Evolutionary conservation across 768 basidiomycete genomes (phyloP).

Genomic region (Baorangia bicolor): DNA sequence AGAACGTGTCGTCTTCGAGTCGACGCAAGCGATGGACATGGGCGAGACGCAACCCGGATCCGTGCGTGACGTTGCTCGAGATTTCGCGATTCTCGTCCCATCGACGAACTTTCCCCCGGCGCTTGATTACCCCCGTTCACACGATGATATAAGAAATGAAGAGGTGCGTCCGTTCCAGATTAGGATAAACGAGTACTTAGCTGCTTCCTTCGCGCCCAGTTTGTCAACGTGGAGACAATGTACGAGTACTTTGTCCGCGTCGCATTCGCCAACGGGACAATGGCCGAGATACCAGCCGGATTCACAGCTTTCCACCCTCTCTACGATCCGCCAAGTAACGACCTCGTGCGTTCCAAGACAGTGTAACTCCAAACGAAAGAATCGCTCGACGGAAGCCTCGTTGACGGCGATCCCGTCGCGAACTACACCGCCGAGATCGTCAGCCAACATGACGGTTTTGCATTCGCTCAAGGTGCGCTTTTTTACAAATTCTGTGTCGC

Average conservation of each 20-base stretch:
- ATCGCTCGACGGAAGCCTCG: not conserved
- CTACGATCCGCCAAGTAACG: not conserved
- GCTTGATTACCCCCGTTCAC: not conserved
- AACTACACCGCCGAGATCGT: conserved; percentile 3
- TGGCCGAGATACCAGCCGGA: not conserved
- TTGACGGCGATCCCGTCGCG: not conserved
- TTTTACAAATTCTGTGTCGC: too few relatives aligned
- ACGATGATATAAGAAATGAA: not conserved
- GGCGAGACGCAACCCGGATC: not conserved
- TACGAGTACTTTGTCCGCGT: not conserved
- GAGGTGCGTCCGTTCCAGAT: not conserved
- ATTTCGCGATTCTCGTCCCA: conserved; percentile 14
- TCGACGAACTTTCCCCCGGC: conserved; percentile 16
- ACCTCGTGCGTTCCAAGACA: not conserved
- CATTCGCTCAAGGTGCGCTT: not conserved
- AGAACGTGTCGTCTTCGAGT: conserved; percentile 13
- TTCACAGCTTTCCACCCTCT: not conserved
- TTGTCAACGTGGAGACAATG: not conserved
- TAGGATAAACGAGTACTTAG: not conserved
- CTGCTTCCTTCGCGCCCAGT: not conserved
- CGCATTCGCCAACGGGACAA: not conserved
- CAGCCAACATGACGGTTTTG: not conserved
- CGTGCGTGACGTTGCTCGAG: not conserved
- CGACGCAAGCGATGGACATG: conserved; percentile 1
- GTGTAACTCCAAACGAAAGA: not conserved